phyloP scores from a whole-genome alignment of 768 basidiomycete genomes.

The Tricholoma saponaceum region DNA sequence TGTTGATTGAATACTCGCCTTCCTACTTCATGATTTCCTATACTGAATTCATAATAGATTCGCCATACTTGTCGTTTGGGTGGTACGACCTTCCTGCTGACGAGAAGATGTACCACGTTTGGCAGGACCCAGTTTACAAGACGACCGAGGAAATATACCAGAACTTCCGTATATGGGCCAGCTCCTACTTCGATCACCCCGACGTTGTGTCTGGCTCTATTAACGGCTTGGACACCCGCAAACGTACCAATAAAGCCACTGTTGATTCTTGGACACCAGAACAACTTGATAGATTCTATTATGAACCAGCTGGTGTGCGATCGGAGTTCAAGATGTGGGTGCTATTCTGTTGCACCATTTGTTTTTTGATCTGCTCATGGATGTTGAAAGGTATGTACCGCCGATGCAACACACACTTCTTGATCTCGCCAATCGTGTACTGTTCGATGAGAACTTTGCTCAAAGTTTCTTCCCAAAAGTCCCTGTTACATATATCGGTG shows the following conservation, averaged over 20 bases:
- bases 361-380: background rate
- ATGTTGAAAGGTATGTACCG: conserved; percentile 12
- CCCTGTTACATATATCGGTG: conserved; percentile 18
- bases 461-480: conserved; percentile 6
- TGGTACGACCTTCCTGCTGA: conserved; percentile 16
- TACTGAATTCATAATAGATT: conserved; percentile 18
- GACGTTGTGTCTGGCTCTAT: conserved; percentile 15
- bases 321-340: conserved; percentile 20
- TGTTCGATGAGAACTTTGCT: conserved; percentile 18
- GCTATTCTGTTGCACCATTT: background rate
- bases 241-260: conserved; percentile 13
- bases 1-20: conserved; percentile 20
- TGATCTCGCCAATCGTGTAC: conserved; percentile 12
- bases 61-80: conserved; percentile 26
- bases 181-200: conserved; percentile 23
- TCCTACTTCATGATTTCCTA: background rate
- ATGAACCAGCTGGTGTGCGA: conserved; percentile 10
- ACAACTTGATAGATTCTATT: conserved; percentile 14
- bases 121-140: conserved; percentile 16
- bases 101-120: conserved; percentile 18
- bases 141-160: conserved; percentile 19
- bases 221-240: conserved; percentile 18
- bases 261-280: conserved; percentile 15
- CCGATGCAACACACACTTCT: conserved; percentile 19
- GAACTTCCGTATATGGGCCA: conserved; percentile 24